Conservation (phyloP, 1,139 yeast genomes). For the Ogataea hybrid region DNA sequence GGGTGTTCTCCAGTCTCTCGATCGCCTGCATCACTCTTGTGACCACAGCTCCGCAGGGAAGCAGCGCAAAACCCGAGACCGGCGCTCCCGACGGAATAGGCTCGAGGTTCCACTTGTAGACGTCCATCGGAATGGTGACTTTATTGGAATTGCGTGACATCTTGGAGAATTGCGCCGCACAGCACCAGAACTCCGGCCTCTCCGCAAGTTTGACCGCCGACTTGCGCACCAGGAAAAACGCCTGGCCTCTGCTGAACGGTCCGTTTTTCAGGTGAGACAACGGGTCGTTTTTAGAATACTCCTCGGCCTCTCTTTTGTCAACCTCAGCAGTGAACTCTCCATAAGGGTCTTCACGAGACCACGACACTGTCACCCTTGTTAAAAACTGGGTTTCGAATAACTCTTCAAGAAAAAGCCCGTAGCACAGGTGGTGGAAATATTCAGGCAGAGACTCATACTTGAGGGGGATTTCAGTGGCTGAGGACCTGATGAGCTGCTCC, state of each 20-base stretch:
- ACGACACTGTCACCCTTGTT: constrained; percentile 46
- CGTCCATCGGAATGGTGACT: constrained; percentile 47
- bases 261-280: constrained; percentile 40
- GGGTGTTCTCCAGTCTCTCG: constrained; percentile 56
- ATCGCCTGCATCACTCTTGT: constrained; percentile 63
- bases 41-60: constrained; percentile 65
- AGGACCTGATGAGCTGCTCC: constrained; percentile 18
- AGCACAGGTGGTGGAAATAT: constrained; percentile 60
- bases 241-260: constrained; percentile 48
- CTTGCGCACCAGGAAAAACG: constrained; percentile 41
- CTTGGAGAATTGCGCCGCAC: constrained; percentile 39
- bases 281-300: constrained; percentile 35
- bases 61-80: constrained; percentile 40
- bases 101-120: constrained; percentile 56
- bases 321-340: constrained; percentile 34
- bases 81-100: constrained; percentile 43
- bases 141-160: constrained; percentile 32
- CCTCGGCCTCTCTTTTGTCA: constrained; percentile 26
- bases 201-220: constrained; percentile 31
- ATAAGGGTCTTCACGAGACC: constrained; percentile 40
- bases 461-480: constrained; percentile 38
- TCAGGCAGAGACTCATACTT: constrained; percentile 47
- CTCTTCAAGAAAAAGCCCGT: constrained; percentile 63
- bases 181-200: constrained; percentile 48
- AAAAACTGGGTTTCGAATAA: constrained; percentile 44